Base-by-base conservation (phyloP, 495 filamentous ascomycete genomes). In the Talaromyces trachyspermus region DNA sequence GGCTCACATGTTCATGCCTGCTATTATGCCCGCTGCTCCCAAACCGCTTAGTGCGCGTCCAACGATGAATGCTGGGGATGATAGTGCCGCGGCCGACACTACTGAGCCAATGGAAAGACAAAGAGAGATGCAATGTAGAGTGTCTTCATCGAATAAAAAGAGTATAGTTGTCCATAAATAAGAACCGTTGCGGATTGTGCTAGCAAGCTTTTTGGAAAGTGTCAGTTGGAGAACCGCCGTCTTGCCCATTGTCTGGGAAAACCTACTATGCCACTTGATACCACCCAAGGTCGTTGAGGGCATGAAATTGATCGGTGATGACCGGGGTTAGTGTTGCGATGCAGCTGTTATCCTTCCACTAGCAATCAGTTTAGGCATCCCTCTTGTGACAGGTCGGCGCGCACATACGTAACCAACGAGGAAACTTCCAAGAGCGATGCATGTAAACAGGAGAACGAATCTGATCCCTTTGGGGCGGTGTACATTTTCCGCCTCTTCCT, bases 321-420 rank as follows among this genome's bases (percentile, higher is more conserved):
- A 57, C n/a, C 52, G 49, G 43, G 58, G 48, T 32, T 54, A 56
- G 9, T 49, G 57, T 33, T 49, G 46, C 7, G 54, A 56, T 0
- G 44, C 48, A 14, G 55, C 57, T 15, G 43, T 48, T n/a, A 33
- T 54, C 10, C 50, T 41, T 50, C 30, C 51, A 49, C 24, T 47
- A 22, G 2, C 46, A n/a, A n/a, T n/a, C n/a, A n/a, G n/a, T n/a
- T n/a, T n/a, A n/a, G n/a, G n/a, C n/a, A n/a, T n/a, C n/a, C n/a
- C n/a, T n/a, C n/a, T n/a, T n/a, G n/a, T n/a, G n/a, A n/a, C n/a
- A n/a, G n/a, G n/a, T n/a, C n/a, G n/a, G n/a, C n/a, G n/a, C n/a
- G n/a, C n/a, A n/a, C n/a, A n/a, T n/a, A n/a, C n/a, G n/a, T n/a
- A n/a, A n/a, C n/a, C n/a, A n/a, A n/a, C n/a, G n/a, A n/a, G n/a